phyloP scores from a whole-genome alignment of 805 yeast genomes.

The Soucietia sequanensis region DNA sequence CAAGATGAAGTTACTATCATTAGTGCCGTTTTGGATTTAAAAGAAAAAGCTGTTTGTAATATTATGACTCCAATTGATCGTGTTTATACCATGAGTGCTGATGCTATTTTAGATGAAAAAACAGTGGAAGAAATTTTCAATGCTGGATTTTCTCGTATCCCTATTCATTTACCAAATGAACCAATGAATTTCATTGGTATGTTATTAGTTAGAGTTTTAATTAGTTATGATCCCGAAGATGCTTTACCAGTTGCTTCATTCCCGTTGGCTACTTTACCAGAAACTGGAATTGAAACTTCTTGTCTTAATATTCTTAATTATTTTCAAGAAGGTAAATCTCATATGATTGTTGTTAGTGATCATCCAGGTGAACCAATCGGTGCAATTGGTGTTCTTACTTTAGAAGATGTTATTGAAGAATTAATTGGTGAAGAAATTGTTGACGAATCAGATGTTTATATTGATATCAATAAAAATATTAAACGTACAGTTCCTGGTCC shows the following conservation, averaged over 20 bases:
- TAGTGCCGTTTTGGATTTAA: conserved; percentile 87
- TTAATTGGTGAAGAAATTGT: conserved; percentile 96
- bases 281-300: conserved; percentile 87
- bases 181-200: conserved; percentile 91
- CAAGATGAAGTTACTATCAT: conserved; percentile 96
- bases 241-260: conserved; percentile 87
- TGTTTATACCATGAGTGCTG: conserved; percentile 85
- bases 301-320: conserved; percentile 91
- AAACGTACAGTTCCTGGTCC: conserved; percentile 78
- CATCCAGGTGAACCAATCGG: conserved; percentile 83
- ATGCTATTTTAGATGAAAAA: conserved; percentile 74
- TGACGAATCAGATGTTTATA: conserved; percentile 91
- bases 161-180: conserved; percentile 86
- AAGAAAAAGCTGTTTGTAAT: conserved; percentile 80
- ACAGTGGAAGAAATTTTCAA: conserved; percentile 87
- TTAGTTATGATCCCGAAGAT: conserved; percentile 96
- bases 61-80: conserved; percentile 95
- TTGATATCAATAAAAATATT: conserved; percentile 86
- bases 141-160: conserved; percentile 93
- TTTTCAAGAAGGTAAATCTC: conserved; percentile 97
- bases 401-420: conserved; percentile 98
- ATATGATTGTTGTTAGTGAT: conserved; percentile 90
- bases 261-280: conserved; percentile 95
- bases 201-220: conserved; percentile 87
- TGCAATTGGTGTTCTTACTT: conserved; percentile 85